These are phyloP conservation scores for Coemansia sp. DNA, from an alignment of 192 early-diverging fungal genomes.

Conservation along the genomic window DNA sequence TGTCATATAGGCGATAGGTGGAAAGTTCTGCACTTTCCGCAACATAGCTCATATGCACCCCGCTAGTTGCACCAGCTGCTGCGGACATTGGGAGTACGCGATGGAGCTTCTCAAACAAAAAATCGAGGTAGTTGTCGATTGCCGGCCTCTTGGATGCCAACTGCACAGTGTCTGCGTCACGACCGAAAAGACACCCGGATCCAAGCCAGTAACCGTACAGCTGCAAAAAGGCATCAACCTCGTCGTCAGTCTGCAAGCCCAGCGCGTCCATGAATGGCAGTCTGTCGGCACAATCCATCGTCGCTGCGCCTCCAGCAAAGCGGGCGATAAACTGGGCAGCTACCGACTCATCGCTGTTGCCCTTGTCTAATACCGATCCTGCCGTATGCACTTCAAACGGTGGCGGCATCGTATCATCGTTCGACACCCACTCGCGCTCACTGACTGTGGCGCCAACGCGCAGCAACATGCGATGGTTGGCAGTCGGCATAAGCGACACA, in stretches of 20 bases:
- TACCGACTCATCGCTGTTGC: neutral
- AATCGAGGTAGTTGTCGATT: conserved; percentile 12
- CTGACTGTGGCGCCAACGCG: conserved; percentile 15
- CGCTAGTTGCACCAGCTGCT: conserved; percentile 15
- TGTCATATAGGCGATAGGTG: neutral
- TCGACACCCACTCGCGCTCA: neutral
- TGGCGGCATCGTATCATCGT: neutral
- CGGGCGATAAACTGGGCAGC: conserved; percentile 32
- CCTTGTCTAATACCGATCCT: conserved; percentile 17
- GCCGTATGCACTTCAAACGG: conserved; percentile 30
- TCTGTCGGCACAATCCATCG: neutral
- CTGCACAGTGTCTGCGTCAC: neutral
- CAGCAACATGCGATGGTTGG: conserved; percentile 34
- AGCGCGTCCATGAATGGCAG: conserved; percentile 25
- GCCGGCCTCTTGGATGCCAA: neutral
- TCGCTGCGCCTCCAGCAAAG: conserved; percentile 18
- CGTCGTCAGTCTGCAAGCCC: conserved; percentile 20
- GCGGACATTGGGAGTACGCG: conserved; percentile 1
- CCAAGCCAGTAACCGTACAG: conserved; percentile 43
- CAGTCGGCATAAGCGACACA: conserved; percentile 25
- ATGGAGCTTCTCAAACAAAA: conserved; percentile 12
- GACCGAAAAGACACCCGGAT: neutral
- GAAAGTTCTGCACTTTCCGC: neutral
- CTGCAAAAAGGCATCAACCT: conserved; percentile 32
- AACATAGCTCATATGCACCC: neutral